Evolutionary conservation across 805 yeast genomes (phyloP), one percentile per base, ranked within the genome.

Genomic region (Kodamaea fukazawae): DNA sequence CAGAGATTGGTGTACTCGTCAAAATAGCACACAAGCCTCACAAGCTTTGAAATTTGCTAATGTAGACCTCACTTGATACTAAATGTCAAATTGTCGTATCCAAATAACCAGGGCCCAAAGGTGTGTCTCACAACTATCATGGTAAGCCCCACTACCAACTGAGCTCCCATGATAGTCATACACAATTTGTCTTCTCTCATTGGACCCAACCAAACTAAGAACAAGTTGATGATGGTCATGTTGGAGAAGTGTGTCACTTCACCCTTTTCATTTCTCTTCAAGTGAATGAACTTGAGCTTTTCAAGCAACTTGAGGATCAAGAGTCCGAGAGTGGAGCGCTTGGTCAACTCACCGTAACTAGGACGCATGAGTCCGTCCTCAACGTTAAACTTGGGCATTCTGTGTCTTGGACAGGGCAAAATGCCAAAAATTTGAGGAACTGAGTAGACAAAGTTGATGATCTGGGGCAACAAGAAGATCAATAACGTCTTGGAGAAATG

Each of bases 401-500:
- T 74, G 61, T 93, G 99, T 50, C 99, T 76, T 16, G 99, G 99
- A 55, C 98, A 93, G 3, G 93, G 95, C 13, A 93, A 82, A 2
- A 93, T 49, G 28, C 83, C 79, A 63, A 91, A 84, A 46, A 93
- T 63, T 61, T 93, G 99, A 1, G 99, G 98, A n/a, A 79, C 77
- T 1, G 96, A 87, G 62, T 89, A 93, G 14, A 88, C 49, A 51
- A 93, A 93, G 59, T 93, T 93, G 63, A 88, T 62, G 40, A 93
- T 86, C 64, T 93, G 99, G 2, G 98, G 98, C 30, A 87, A 67
- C 58, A 93, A 84, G 55, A 93, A 83, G 25, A 90, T 62, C 62
- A 93, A 68, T 50, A 91, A 68, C 0, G 99, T 93, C 63, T 93
- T 93, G 31, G 96, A 87, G 61, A 90, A 93, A 67, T 93, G 99